Percentiles rank a stretch among this genome's conserved stretches.
Evolutionary conservation across 2,329 filamentous ascomycete genomes (phyloP).

Genomic region (Colletotrichum orbiculare): DNA sequence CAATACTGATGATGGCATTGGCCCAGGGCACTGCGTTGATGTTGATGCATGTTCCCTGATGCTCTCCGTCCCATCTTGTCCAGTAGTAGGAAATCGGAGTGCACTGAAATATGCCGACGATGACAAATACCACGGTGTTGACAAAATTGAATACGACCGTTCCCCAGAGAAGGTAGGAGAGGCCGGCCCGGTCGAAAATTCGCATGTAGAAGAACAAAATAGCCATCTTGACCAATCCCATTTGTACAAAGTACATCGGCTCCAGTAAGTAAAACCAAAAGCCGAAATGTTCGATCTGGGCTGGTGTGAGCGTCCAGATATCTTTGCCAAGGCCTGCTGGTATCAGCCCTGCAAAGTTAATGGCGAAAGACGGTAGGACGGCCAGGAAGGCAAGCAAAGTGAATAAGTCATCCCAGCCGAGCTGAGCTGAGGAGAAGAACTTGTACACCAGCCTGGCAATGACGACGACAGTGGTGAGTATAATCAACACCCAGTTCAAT

Average conservation of each 20-base stretch:
- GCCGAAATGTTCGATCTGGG: conserved; percentile 41
- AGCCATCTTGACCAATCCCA: conserved; percentile 53
- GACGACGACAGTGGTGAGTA: conserved; percentile 42
- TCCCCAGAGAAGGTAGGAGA: conserved; percentile 46
- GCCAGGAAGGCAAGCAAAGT: conserved; percentile 40
- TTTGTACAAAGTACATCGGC: conserved; percentile 51
- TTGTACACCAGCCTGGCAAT: conserved; percentile 47
- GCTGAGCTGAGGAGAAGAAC: conserved; percentile 41
- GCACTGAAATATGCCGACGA: conserved; percentile 51
- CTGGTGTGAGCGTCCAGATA: conserved; percentile 45
- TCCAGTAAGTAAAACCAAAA: conserved; percentile 48
- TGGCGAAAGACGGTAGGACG: conserved; percentile 39
- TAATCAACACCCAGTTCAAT: conserved; percentile 24
- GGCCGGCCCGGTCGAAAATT: conserved; percentile 49
- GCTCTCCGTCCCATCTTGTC: conserved; percentile 53
- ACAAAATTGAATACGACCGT: conserved; percentile 46
- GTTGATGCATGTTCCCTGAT: conserved; percentile 53
- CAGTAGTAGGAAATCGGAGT: conserved; percentile 53
- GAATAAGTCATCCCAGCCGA: conserved; percentile 46
- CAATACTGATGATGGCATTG: conserved; percentile 54
- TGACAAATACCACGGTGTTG: conserved; percentile 45
- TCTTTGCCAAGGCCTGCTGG: conserved; percentile 47
- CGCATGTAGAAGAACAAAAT: conserved; percentile 55
- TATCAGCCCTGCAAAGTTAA: conserved; percentile 40
- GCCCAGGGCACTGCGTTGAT: conserved; percentile 53